phyloP scores from a whole-genome alignment of 148 eudicot genomes.

The Camellia granthamiana region DNA sequence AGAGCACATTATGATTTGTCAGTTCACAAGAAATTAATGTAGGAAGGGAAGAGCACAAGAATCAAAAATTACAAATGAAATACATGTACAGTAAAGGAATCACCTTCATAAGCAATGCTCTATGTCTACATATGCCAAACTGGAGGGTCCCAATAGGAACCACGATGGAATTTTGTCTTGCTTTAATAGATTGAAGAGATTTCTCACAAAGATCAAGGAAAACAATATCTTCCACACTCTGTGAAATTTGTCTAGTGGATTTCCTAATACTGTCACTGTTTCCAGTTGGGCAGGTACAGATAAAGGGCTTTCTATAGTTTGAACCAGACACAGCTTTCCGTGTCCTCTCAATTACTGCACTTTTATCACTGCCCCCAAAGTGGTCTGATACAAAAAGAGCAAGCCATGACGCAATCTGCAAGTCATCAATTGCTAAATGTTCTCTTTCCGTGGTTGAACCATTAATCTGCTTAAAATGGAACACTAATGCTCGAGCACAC shows the following conservation, averaged over 20 bases:
- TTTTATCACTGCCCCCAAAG: slow-evolving; percentile 93
- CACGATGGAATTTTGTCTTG: slow-evolving; percentile 56
- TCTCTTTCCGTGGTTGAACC: slow-evolving; percentile 38
- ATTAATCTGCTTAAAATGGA: slow-evolving; percentile 53
- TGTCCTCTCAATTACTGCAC: slow-evolving; percentile 49
- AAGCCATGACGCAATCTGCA: slow-evolving; percentile 87
- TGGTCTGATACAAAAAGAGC: slow-evolving; percentile 96
- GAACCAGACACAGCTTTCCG: slow-evolving; percentile 84
- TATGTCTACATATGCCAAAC: slow-evolving; percentile 90
- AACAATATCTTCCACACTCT: slow-evolving; percentile 47
- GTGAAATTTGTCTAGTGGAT: slow-evolving; percentile 30
- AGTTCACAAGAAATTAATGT: slow-evolving; percentile 9
- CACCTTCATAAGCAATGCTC: slow-evolving; percentile 94
- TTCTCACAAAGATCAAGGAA: slow-evolving; percentile 70
- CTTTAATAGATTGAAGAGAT: slow-evolving; percentile 61
- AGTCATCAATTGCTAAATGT: slow-evolving; percentile 37
- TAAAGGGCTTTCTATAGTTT: slow-evolving; percentile 79
- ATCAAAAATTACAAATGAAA: neutral
- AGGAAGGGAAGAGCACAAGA: neutral
- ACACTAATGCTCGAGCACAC: slow-evolving; percentile 65
- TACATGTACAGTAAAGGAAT: neutral
- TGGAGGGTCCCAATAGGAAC: slow-evolving; percentile 87
- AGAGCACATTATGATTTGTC: slow-evolving; percentile 18
- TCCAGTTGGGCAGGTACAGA: slow-evolving; percentile 86
- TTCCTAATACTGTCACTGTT: slow-evolving; percentile 36